A percentile compares a stretch with the other conserved stretches of the same genome.
Conservation (phyloP, 2,329 filamentous ascomycete genomes). For the Coniochaeta pulveracea region DNA sequence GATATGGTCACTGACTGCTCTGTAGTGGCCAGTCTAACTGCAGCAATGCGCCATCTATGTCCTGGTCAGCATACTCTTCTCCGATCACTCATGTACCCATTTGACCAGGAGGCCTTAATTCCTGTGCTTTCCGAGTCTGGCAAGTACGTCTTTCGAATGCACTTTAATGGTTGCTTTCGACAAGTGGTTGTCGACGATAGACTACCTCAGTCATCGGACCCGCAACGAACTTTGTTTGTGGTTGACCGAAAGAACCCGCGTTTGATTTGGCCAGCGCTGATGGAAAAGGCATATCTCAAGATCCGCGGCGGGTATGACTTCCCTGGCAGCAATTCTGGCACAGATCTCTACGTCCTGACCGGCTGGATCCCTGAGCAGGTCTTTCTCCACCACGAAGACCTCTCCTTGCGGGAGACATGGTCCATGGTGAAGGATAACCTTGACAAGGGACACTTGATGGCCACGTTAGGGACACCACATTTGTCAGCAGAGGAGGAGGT, state of each 20-base stretch:
- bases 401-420: slow-evolving; percentile 70
- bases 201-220: slow-evolving; percentile 63
- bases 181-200: slow-evolving; percentile 83
- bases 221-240: slow-evolving; percentile 67
- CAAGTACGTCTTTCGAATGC: slow-evolving; percentile 83
- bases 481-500: slow-evolving; percentile 68
- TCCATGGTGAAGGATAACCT: slow-evolving; percentile 63
- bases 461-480: slow-evolving; percentile 83
- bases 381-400: slow-evolving; percentile 75
- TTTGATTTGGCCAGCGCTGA: slow-evolving; percentile 81
- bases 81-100: slow-evolving; percentile 64
- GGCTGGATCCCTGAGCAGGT: slow-evolving; percentile 97
- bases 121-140: slow-evolving; percentile 65
- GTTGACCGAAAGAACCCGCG: slow-evolving; percentile 71
- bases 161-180: slow-evolving; percentile 90
- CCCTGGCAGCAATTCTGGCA: slow-evolving; percentile 92
- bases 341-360: slow-evolving; percentile 83
- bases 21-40: slow-evolving; percentile 89
- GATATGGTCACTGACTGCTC: slow-evolving; percentile 95
- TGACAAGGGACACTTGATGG: slow-evolving; percentile 65
- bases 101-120: slow-evolving; percentile 42
- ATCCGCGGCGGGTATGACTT: slow-evolving; percentile 95
- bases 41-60: slow-evolving; percentile 58
- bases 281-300: slow-evolving; percentile 96
- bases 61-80: slow-evolving; percentile 61